Evolutionary conservation across 306 rosid genomes (phyloP).

Genomic region (Acacia crassicarpa): DNA sequence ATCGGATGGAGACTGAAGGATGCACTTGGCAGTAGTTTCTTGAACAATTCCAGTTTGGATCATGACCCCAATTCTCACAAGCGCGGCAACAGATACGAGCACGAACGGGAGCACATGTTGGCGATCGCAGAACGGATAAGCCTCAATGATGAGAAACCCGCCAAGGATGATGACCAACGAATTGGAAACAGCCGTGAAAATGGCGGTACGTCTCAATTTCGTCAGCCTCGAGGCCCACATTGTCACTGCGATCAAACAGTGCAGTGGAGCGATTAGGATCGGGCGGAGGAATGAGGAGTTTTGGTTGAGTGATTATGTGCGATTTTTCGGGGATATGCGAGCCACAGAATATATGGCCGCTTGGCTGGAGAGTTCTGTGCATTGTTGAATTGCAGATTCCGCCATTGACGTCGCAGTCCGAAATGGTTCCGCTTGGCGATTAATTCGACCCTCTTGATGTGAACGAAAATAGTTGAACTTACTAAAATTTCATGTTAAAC

Average conservation of each 20-base stretch:
- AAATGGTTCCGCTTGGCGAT: background rate
- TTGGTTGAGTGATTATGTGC: background rate
- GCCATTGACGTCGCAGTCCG: background rate
- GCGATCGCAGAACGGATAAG: constrained; percentile 36
- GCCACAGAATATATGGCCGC: background rate
- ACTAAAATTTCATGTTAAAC: background rate
- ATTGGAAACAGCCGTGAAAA: constrained; percentile 43
- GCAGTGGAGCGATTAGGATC: background rate
- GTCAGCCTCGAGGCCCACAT: constrained; percentile 39
- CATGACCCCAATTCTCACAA: constrained; percentile 49
- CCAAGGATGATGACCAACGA: constrained; percentile 33
- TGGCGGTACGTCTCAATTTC: constrained; percentile 37
- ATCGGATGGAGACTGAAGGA: constrained; percentile 44
- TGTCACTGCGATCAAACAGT: background rate
- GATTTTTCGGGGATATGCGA: background rate
- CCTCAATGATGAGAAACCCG: constrained; percentile 30
- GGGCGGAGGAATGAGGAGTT: background rate
- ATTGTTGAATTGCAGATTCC: background rate
- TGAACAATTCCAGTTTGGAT: constrained; percentile 64
- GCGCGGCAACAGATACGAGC: constrained; percentile 39
- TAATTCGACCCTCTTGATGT: background rate
- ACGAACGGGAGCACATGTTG: constrained; percentile 36
- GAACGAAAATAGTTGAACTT: background rate
- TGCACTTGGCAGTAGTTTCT: constrained; percentile 55
- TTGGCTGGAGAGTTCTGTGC: background rate